Base-by-base conservation (phyloP, 805 yeast species). In the Saccharomyces mikatae region DNA sequence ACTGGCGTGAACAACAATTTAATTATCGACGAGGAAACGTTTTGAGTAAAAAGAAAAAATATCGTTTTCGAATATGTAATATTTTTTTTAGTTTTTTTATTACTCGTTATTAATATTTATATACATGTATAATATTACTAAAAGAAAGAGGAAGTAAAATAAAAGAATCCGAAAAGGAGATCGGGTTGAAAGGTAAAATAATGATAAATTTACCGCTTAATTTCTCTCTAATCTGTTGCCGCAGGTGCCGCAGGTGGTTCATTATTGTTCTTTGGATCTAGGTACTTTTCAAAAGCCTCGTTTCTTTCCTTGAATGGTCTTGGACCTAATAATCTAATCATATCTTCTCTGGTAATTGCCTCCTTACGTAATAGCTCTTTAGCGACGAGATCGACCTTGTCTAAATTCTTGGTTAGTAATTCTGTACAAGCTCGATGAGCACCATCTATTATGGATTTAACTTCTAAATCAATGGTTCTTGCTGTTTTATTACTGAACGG, bases 401-500 rank as follows among this genome's bases (percentile, higher is more conserved):
- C 78, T 17, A 82, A 61, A 67, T 87, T 87, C 56, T 86, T 87
- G 4, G 71, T 76, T 62, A 94, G 75, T 49, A 94, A 75, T 21
- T 74, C 67, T 47, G 74, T 79, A 74, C 99, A 94, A 57, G 79
- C 77, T 4, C 72, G 73, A 65, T 92, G 89, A 26, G 95, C 87
- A 47, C 82, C 87, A 55, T 77, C 79, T 21, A 94, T 89, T 49
- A 94, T 83, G 51, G 86, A 77, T 57, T 87, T 82, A 46, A 94
- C 86, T 70, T 94, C 99, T 26, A 73, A 72, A 67, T 94, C 99
- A 60, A 94, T 89, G 48, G 79, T 63, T 50, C 80, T 79, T 50
- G 89, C 91, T 1, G 97, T 92, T 57, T 81, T 84, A 61, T 92
- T 97, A 66, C 96, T 87, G 68, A 83, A 95, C 32, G 96, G 96